phyloP scores from a whole-genome alignment of 2,329 filamentous ascomycete genomes.

The Hymenoscyphus salicellus region DNA sequence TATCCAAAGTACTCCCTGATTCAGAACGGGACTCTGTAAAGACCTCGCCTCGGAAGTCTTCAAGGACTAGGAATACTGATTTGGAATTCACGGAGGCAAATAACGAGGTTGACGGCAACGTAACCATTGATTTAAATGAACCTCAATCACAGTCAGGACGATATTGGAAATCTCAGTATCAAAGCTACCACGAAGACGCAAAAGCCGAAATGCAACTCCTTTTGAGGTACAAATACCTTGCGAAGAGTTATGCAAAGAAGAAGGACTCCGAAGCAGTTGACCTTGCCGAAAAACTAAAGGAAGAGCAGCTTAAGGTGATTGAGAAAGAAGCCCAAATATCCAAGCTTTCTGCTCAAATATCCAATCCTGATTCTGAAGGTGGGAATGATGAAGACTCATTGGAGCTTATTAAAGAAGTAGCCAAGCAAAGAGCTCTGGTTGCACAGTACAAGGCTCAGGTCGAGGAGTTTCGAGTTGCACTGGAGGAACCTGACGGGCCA shows the following conservation, averaged over 20 bases:
- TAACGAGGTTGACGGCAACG: slow-evolving; percentile 51
- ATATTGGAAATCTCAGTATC: slow-evolving; percentile 78
- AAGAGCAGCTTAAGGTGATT: slow-evolving; percentile 64
- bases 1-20: slow-evolving; percentile 1
- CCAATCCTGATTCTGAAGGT: slow-evolving; percentile 39
- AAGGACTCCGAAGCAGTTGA: slow-evolving; percentile 71
- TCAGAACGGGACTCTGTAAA: not conserved
- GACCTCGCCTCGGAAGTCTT: not conserved
- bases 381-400: slow-evolving; percentile 44
- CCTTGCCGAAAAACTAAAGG: slow-evolving; percentile 61
- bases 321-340: slow-evolving; percentile 62
- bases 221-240: slow-evolving; percentile 74
- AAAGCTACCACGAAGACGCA: slow-evolving; percentile 69
- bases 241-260: slow-evolving; percentile 74
- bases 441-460: slow-evolving; percentile 58
- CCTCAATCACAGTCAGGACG: slow-evolving; percentile 72
- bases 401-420: slow-evolving; percentile 52
- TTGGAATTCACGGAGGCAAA: slow-evolving; percentile 27
- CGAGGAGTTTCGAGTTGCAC: slow-evolving; percentile 54
- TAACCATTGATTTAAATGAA: slow-evolving; percentile 69
- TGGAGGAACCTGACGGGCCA: slow-evolving; percentile 47
- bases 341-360: slow-evolving; percentile 58
- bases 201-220: slow-evolving; percentile 73
- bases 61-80: slow-evolving; percentile 18
- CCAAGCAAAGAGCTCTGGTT: slow-evolving; percentile 56